Evolutionary conservation across 1,284 basidiomycete genomes (phyloP).

Genomic region (Sphaerobolus stellatus): DNA sequence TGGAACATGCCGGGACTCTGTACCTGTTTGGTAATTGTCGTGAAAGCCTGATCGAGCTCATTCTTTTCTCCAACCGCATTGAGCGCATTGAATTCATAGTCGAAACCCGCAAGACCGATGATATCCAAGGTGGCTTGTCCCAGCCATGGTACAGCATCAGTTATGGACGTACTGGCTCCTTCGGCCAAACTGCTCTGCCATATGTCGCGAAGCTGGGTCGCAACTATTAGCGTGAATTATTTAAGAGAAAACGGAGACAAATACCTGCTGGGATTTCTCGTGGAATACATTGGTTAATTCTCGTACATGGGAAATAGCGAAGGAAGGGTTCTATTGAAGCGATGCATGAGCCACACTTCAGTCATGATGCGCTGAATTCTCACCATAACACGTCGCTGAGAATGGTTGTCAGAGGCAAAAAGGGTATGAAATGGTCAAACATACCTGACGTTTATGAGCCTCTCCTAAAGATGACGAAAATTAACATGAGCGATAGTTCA

Average conservation of each 20-base stretch:
- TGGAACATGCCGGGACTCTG: constrained; percentile 2
- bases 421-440: neutral
- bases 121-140: constrained; percentile 63
- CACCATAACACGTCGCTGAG: constrained; percentile 12
- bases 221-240: neutral
- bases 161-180: neutral
- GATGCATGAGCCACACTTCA: too few species aligned
- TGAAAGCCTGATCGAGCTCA: constrained; percentile 42
- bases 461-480: constrained; percentile 24
- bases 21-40: constrained; percentile 24
- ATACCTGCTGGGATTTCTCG: constrained; percentile 50
- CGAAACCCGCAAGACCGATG: constrained; percentile 69
- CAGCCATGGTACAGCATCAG: constrained; percentile 55
- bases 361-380: too few species aligned
- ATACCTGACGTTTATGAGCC: constrained; percentile 49
- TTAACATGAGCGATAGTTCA: neutral
- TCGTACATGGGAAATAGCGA: constrained; percentile 53
- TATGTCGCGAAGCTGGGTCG: constrained; percentile 50
- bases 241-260: too few species aligned
- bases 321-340: constrained; percentile 55
- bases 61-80: constrained; percentile 32
- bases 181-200: constrained; percentile 33
- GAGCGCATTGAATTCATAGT: constrained; percentile 62
- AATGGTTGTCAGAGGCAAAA: neutral
- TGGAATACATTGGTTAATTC: constrained; percentile 55